Conservation (phyloP, 805 yeast species). For the Barnettozyma botsteinii region DNA sequence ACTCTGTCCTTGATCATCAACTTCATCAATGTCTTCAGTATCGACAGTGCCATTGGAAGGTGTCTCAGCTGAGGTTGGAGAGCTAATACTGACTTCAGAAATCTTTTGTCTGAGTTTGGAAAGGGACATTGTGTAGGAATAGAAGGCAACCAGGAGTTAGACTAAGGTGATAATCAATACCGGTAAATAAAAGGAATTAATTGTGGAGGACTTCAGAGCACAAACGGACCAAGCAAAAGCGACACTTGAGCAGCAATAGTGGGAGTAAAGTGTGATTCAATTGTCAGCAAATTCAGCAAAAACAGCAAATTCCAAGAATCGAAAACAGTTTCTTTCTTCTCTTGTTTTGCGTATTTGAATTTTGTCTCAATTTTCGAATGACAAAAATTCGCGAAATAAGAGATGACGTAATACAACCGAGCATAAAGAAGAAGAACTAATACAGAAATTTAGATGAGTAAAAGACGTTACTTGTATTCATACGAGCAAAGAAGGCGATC, state of each 20-base stretch:
- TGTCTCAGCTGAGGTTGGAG: neutral
- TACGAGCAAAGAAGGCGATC: slow-evolving; percentile 10
- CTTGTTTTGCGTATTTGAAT: neutral
- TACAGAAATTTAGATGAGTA: neutral
- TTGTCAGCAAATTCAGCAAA: no score
- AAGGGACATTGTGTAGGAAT: slow-evolving; percentile 14
- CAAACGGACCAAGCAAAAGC: no score
- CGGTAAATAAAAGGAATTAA: no score
- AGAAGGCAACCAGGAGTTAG: no score
- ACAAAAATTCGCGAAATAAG: neutral
- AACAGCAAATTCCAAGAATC: no score
- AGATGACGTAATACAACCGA: neutral
- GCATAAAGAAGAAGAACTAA: neutral
- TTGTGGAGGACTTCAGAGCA: no score
- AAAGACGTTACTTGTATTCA: neutral
- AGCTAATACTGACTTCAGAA: neutral
- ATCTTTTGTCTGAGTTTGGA: slow-evolving; percentile 14
- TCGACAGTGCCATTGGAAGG: slow-evolving; percentile 18
- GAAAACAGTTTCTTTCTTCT: neutral
- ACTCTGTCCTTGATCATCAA: slow-evolving; percentile 84
- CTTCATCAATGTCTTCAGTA: slow-evolving; percentile 81
- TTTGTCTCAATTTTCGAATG: neutral
- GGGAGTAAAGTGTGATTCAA: no score
- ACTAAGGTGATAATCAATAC: no score
- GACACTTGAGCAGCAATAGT: no score